Base-by-base conservation (phyloP, 495 filamentous ascomycete genomes). In the Aspergillus indologenus region DNA sequence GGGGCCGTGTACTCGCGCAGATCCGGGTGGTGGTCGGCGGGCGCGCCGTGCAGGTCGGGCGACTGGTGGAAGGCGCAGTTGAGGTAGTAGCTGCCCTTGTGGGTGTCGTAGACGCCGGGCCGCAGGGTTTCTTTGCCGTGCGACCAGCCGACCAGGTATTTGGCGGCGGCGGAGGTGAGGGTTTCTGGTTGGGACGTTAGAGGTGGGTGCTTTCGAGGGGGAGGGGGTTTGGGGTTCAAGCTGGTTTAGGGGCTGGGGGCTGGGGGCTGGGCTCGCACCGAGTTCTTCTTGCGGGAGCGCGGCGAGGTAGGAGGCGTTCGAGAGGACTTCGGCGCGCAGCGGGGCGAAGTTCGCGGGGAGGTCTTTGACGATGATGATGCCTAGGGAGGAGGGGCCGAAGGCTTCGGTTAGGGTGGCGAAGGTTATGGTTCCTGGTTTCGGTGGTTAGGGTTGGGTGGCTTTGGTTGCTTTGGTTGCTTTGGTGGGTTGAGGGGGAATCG, bases 21-120 rank as follows among this genome's bases (percentile, higher is more conserved):
- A 56, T 85, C 83, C 2, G 83, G 62, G 61, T 83, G 83, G 60
- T 81, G 83, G 52, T 83, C 75, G 5, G 75, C 74, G 2, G 86
- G 80, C 7, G 87, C 85, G 49, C 81, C 83, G 12, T 85, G 76
- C 5, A 91, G 76, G 2, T 65, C 57, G 2, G 84, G 78, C 60
- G 90, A 82, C 51, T 92, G 84, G 70, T 94, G 93, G 79, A 96
- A 97, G 53, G 90, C 90, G 72, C 91, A 96, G 75, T 98, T 97
- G 69, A 92, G 87, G 70, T 98, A 99, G 80, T 89, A 99, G 18
- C 91, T 96, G 54, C 94, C 94, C 76, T 99, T 99, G 12, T 90
- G 81, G 5, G 89, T 96, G 65, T 99, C 94, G 62, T 92, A 90
- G 58, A 87, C 86, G 59, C 92, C 91, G 67, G 89, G 86, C 62